Conservation (phyloP, 2,329 filamentous ascomycete genomes). For the Oidium heveae region DNA sequence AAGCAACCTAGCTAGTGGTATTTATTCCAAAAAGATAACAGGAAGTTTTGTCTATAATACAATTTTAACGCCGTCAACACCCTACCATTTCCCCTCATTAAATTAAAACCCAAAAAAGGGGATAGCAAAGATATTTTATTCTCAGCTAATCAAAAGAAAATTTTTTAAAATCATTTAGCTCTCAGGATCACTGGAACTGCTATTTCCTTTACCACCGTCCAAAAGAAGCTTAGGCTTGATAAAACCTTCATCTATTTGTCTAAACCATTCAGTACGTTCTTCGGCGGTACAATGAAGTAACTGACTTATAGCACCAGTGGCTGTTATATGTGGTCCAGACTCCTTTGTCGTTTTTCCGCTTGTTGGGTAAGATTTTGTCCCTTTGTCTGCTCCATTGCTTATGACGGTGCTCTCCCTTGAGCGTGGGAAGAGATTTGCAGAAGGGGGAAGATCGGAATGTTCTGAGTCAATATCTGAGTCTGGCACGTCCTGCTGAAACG, state of each 20-base stretch:
- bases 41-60: too few species aligned
- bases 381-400: slow-evolving; percentile 4
- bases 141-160: too few species aligned
- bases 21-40: slow-evolving; percentile 1
- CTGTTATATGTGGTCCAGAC: slow-evolving; percentile 29
- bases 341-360: slow-evolving; percentile 10
- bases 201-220: slow-evolving; percentile 28
- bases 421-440: slow-evolving; percentile 17
- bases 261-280: slow-evolving; percentile 74
- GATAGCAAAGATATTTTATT: too few species aligned
- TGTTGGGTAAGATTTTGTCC: slow-evolving; percentile 11
- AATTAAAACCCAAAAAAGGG: too few species aligned
- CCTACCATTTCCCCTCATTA: too few species aligned
- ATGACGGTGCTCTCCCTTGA: not conserved
- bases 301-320: slow-evolving; percentile 46
- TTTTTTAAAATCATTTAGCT: too few species aligned
- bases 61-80: too few species aligned
- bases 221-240: slow-evolving; percentile 80
- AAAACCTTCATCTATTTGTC: slow-evolving; percentile 82
- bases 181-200: slow-evolving; percentile 2
- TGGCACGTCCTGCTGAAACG: slow-evolving; percentile 18
- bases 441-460: slow-evolving; percentile 38
- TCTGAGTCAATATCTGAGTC: slow-evolving; percentile 38
- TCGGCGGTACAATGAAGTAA: slow-evolving; percentile 54
- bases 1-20: too few species aligned